Conservation (phyloP, 2,329 filamentous ascomycete genomes). For the Aspergillus japonicus region DNA sequence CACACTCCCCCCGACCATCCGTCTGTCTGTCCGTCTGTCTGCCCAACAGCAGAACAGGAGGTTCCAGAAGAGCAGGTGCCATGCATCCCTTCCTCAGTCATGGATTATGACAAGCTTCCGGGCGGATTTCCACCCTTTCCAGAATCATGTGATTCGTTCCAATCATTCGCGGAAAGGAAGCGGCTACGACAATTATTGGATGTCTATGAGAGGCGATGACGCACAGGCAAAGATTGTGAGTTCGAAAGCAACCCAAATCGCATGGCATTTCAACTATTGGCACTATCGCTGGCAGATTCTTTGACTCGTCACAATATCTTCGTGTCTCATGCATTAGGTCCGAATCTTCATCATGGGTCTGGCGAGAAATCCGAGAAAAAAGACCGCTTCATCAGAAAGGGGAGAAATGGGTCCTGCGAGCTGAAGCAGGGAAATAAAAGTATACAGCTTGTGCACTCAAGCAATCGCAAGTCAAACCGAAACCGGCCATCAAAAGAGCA, state of each 20-base stretch:
- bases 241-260: slow-evolving; percentile 3
- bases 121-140: background rate
- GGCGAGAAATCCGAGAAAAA: slow-evolving; percentile 13
- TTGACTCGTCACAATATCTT: slow-evolving; percentile 21
- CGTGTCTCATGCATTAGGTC: slow-evolving; percentile 26
- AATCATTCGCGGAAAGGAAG: too few relatives aligned
- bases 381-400: slow-evolving; percentile 3
- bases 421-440: slow-evolving; percentile 14
- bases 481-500: background rate
- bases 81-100: background rate
- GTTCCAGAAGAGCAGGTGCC: background rate
- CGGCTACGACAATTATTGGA: too few relatives aligned
- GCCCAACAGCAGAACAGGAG: background rate
- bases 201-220: slow-evolving; percentile 1
- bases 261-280: slow-evolving; percentile 16
- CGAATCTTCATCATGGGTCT: slow-evolving; percentile 21
- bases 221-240: slow-evolving; percentile 5
- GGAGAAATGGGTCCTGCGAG: slow-evolving; percentile 16
- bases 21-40: background rate
- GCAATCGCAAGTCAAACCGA: background rate
- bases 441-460: slow-evolving; percentile 17
- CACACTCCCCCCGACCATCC: background rate
- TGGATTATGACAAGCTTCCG: background rate
- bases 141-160: background rate
- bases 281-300: slow-evolving; percentile 3